These are phyloP conservation scores for Pyrus communis DNA, from an alignment of 306 rosid species.

Conservation along the genomic window DNA sequence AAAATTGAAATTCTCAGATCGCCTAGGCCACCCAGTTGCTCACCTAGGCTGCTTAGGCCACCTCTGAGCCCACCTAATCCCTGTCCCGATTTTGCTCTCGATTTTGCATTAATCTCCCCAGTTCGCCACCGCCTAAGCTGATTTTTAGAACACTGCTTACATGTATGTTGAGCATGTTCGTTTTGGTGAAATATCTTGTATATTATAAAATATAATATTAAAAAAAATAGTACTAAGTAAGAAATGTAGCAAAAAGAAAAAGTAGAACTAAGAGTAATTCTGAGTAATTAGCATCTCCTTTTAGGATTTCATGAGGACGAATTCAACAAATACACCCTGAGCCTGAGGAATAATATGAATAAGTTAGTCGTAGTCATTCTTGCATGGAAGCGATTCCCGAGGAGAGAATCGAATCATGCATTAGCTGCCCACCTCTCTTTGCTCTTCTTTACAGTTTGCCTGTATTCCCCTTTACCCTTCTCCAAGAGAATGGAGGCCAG, in stretches of 20 bases:
- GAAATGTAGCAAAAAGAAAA: background rate
- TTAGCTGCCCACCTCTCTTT: slow-evolving; percentile 31
- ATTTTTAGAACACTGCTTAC: too few relatives aligned
- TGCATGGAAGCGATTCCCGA: slow-evolving; percentile 96
- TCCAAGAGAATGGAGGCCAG: slow-evolving; percentile 96
- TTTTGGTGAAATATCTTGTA: too few relatives aligned
- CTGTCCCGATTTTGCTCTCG: too few relatives aligned
- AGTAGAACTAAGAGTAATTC: background rate
- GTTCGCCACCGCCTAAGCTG: too few relatives aligned
- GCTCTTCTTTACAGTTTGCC: slow-evolving; percentile 82
- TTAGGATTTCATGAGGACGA: background rate
- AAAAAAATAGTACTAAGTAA: background rate
- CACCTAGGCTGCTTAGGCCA: too few relatives aligned
- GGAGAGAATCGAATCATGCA: slow-evolving; percentile 64
- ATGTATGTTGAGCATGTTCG: too few relatives aligned
- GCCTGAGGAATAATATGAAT: background rate
- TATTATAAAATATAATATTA: too few relatives aligned
- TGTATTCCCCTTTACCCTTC: slow-evolving; percentile 70
- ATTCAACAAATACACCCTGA: background rate
- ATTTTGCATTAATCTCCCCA: too few relatives aligned
- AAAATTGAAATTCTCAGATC: too few relatives aligned
- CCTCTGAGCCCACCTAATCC: too few relatives aligned
- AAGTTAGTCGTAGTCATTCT: slow-evolving; percentile 50
- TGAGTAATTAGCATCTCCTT: background rate
- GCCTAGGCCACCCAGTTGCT: too few relatives aligned